Base-by-base conservation (phyloP, 2,329 filamentous ascomycete genomes). In the Beauveria rudraprayagi region DNA sequence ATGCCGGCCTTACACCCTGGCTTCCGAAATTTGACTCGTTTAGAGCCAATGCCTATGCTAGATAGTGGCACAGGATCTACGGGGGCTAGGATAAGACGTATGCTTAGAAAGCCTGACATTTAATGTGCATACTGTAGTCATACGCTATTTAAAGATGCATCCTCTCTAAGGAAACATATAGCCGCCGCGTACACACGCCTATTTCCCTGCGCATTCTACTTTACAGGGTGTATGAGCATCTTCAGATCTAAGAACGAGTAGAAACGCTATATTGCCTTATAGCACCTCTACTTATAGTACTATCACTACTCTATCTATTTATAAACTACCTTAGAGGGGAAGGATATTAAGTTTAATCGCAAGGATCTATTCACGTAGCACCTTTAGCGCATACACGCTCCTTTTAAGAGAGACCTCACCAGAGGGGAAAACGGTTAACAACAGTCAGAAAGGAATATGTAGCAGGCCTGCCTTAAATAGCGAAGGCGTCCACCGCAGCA, bases 331-430 rank as follows among this genome's bases (percentile, higher is more conserved):
- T 72, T 75, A 0, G 82, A 85, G 62, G 81, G 82, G 37, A 84
- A 82, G 65, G 82, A 81, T 5, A 85, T 85, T 64, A 85, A 88
- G 72, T 97, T 97, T 75, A 97, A 97, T 73, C 87, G 92, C 67
- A 97, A 96, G 72, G 93, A 97, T 70, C 83, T 99, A 16, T 99
- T 97, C 73, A 93, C 91, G 0, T 93, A 97, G 70, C 94, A 99
- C 69, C 82, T 96, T 17, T 88, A 92, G 16, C 89, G 94, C 51
- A 97, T 97, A 92, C 93, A 99, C 68, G 86, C 88, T 0, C 86
- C 87, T 0, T 83, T 84, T 47, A 82, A 84, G 68, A 80, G 83
- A 68, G 73, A 81, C 11, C 73, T 81, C 17, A 75, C 78, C 26
- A 85, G 86, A 67, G 78, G 78, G 1, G 83, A 43, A 14, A 50